Percentiles rank a stretch among this genome's conserved stretches.
Conservation (phyloP, 345 rosid genomes). For the Mangifera indica region DNA sequence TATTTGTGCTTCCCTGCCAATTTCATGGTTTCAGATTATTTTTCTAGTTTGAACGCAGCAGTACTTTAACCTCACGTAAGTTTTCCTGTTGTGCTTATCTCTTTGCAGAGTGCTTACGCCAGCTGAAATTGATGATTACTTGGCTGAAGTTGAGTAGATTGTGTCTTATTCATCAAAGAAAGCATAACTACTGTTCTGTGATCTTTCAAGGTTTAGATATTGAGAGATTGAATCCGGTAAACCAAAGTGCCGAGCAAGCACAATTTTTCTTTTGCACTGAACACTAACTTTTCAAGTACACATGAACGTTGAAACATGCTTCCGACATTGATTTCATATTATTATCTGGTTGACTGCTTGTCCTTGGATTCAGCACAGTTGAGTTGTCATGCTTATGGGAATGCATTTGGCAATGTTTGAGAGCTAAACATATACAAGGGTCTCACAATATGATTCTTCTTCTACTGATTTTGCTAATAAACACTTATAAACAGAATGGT, state of each 20-base stretch:
- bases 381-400: no score
- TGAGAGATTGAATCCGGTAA: constrained; percentile 15
- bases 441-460: constrained; percentile 65
- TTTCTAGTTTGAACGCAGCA: no score
- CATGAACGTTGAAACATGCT: no score
- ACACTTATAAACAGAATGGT: constrained; percentile 79
- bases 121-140: constrained; percentile 68
- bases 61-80: not conserved
- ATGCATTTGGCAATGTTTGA: no score
- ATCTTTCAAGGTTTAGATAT: not conserved
- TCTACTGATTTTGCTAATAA: constrained; percentile 46
- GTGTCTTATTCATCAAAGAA: not conserved
- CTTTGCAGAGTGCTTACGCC: constrained; percentile 69
- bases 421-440: constrained; percentile 36
- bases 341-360: no score
- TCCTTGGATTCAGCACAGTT: no score
- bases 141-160: constrained; percentile 61
- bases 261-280: not conserved
- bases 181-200: not conserved
- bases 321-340: no score
- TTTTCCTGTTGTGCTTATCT: not conserved
- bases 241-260: not conserved
- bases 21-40: not conserved
- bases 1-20: not conserved
- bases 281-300: no score